Evolutionary conservation across 2,329 filamentous ascomycete genomes (phyloP).

Genomic region (Talaromyces marneffei): DNA sequence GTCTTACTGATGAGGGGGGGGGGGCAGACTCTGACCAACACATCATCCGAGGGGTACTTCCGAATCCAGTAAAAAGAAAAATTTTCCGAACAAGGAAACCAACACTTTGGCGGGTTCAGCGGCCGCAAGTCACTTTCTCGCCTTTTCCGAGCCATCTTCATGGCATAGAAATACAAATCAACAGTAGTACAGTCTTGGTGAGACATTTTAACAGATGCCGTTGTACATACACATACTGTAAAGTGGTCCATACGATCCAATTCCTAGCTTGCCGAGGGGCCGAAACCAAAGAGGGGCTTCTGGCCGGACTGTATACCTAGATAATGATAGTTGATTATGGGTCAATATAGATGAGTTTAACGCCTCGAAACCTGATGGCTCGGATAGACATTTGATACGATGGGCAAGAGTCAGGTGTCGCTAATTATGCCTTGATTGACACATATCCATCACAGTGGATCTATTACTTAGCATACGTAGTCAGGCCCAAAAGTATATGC

Average conservation of each 20-base stretch:
- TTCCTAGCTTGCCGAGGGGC: background rate
- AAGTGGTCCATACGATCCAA: background rate
- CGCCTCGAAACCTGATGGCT: background rate
- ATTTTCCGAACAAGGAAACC: slow-evolving; percentile 1
- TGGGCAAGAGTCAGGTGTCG: background rate
- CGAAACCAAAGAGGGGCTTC: background rate
- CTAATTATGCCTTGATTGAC: background rate
- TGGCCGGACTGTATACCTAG: background rate
- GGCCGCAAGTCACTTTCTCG: background rate
- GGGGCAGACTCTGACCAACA: background rate
- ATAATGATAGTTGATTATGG: background rate
- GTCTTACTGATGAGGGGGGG: background rate
- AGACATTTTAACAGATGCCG: background rate
- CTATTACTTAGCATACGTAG: background rate
- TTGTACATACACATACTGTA: background rate
- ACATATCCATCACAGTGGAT: background rate
- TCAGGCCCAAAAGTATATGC: background rate
- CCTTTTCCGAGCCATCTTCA: background rate
- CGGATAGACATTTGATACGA: background rate
- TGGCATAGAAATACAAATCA: background rate
- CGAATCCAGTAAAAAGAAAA: background rate
- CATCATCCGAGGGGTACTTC: background rate
- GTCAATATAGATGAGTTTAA: too few species aligned
- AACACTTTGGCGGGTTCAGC: background rate
- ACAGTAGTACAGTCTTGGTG: background rate